Conservation (phyloP, 495 filamentous ascomycete species). For the Neurospora sublineolata region DNA sequence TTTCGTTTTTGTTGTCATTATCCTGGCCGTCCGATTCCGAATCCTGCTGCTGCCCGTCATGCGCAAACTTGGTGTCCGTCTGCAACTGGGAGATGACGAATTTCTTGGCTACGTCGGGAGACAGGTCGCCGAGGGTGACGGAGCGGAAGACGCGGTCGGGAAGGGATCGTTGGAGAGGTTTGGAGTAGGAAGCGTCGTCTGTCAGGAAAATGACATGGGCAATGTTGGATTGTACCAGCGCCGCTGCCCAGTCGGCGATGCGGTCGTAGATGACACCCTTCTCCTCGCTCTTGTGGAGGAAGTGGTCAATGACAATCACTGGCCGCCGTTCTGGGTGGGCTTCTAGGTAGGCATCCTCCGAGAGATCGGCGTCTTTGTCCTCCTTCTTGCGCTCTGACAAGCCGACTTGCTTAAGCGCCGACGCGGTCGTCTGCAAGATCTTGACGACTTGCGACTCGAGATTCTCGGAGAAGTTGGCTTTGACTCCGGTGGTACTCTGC, state of each 20-base stretch:
- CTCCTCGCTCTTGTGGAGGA: conserved; percentile 68
- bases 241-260: conserved; percentile 83
- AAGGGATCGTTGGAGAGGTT: conserved; percentile 74
- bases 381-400: conserved; percentile 55
- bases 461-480: conserved; percentile 91
- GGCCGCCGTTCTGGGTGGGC: conserved; percentile 76
- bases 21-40: background rate
- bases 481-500: conserved; percentile 86
- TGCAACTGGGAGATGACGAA: conserved; percentile 82
- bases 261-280: conserved; percentile 74
- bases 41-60: conserved; percentile 10
- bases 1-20: background rate
- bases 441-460: conserved; percentile 84
- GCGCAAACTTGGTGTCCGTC: conserved; percentile 9
- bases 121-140: conserved; percentile 74
- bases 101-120: conserved; percentile 71
- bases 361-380: conserved; percentile 60
- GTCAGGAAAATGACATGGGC: conserved; percentile 97
- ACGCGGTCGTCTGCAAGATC: conserved; percentile 77
- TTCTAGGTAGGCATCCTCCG: conserved; percentile 83
- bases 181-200: conserved; percentile 78
- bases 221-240: conserved; percentile 75
- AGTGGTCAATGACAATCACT: conserved; percentile 90
- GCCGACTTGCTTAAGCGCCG: conserved; percentile 66
- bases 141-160: conserved; percentile 86